These are phyloP conservation scores for Candida pseudofarinosa DNA, from an alignment of 805 yeast genomes.

Conservation along the genomic window DNA sequence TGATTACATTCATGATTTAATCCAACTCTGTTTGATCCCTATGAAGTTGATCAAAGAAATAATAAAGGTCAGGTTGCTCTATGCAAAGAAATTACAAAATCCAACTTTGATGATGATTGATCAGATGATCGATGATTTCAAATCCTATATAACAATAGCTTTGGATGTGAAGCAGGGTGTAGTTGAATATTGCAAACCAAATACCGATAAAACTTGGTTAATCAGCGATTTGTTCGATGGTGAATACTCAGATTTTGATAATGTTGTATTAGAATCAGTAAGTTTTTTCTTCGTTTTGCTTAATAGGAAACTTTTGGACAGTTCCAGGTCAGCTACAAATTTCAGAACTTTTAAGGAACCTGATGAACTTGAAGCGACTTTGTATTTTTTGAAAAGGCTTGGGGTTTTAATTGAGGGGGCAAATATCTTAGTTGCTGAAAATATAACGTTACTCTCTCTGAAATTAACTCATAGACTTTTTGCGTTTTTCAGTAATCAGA, in stretches of 20 bases:
- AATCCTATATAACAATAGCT: constrained; percentile 70
- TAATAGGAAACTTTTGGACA: constrained; percentile 73
- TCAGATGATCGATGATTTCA: constrained; percentile 84
- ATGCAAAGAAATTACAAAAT: constrained; percentile 72
- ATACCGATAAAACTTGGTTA: constrained; percentile 61
- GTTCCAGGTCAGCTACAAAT: constrained; percentile 56
- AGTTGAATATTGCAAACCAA: constrained; percentile 53
- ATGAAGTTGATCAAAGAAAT: constrained; percentile 74
- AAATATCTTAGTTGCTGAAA: constrained; percentile 75
- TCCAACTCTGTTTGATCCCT: constrained; percentile 70
- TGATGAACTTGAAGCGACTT: constrained; percentile 79
- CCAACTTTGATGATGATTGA: constrained; percentile 97
- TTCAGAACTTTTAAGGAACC: constrained; percentile 88
- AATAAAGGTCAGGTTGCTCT: constrained; percentile 65
- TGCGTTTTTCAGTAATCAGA: constrained; percentile 68
- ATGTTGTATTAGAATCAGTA: constrained; percentile 68
- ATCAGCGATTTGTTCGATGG: constrained; percentile 61
- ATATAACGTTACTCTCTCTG: constrained; percentile 61
- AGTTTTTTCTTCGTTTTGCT: constrained; percentile 66
- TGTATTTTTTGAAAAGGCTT: constrained; percentile 70
- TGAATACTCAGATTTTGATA: constrained; percentile 49
- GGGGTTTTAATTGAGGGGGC: constrained; percentile 81
- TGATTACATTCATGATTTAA: constrained; percentile 60
- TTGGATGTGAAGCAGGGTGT: constrained; percentile 69
- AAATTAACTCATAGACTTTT: constrained; percentile 66